A percentile compares a stretch with the other conserved stretches of the same genome.
phyloP scores from a whole-genome alignment of 441 rosid species.

The Aleurites moluccanus region DNA sequence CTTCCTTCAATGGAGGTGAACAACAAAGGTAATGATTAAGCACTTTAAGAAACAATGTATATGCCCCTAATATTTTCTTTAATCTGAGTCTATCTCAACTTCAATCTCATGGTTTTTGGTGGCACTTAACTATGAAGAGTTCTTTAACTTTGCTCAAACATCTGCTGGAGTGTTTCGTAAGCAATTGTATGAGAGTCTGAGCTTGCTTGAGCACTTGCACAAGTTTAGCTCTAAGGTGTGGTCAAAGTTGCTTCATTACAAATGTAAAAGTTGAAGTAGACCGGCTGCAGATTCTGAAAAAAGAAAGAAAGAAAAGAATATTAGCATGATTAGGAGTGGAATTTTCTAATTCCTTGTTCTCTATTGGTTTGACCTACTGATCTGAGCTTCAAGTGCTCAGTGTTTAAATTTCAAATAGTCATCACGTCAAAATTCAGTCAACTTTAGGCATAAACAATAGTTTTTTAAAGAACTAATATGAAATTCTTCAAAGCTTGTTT shows the following conservation, averaged over 20 bases:
- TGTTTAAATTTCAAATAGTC: background rate
- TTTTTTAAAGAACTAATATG: background rate
- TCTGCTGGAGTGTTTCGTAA: background rate
- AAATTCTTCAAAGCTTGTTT: background rate
- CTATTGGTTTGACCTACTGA: background rate
- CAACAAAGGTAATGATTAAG: slow-evolving; percentile 39
- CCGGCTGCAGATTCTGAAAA: background rate
- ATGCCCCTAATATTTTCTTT: background rate
- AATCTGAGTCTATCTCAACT: background rate
- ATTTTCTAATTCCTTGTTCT: background rate
- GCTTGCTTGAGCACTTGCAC: background rate
- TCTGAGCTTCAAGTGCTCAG: background rate
- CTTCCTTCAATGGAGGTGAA: slow-evolving; percentile 23
- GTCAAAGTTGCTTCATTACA: background rate
- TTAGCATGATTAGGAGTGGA: background rate
- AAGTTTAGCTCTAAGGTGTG: background rate
- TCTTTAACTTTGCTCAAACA: background rate
- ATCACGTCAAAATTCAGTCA: background rate
- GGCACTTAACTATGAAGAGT: background rate
- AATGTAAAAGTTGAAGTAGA: background rate
- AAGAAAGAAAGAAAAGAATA: background rate
- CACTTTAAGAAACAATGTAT: background rate
- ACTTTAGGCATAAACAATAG: background rate
- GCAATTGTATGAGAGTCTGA: background rate
- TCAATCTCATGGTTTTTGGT: background rate